phyloP scores from a whole-genome alignment of 495 filamentous ascomycete species.

The Apodospora peruviana region DNA sequence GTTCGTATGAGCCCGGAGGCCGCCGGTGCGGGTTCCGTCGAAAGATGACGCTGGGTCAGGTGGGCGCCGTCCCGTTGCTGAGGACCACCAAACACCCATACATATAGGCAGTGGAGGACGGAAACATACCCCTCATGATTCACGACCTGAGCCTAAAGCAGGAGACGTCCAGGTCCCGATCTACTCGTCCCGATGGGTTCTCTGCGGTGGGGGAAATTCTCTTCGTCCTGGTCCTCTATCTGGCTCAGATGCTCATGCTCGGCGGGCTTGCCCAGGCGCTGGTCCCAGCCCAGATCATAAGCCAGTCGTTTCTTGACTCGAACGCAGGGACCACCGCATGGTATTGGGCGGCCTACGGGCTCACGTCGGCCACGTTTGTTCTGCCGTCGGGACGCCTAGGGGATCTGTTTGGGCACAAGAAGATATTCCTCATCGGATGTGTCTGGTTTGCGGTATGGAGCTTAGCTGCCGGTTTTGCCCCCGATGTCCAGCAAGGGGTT shows the following conservation, averaged over 20 bases:
- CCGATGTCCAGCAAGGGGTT: constrained; percentile 9
- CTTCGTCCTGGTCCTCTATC: constrained; percentile 14
- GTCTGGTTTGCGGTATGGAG: constrained; percentile 61
- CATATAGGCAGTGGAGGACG: background rate
- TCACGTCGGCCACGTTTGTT: constrained; percentile 67
- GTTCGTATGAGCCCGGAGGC: background rate
- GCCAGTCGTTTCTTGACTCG: constrained; percentile 33
- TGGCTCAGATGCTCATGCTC: constrained; percentile 30
- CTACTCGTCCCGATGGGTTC: constrained; percentile 2
- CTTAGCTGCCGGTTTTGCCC: constrained; percentile 51
- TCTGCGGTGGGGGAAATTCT: constrained; percentile 7
- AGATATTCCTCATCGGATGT: constrained; percentile 59
- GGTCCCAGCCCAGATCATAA: constrained; percentile 38
- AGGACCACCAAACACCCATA: background rate
- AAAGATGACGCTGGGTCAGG: background rate
- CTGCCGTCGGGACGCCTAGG: constrained; percentile 61
- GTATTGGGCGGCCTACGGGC: constrained; percentile 49
- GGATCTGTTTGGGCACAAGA: constrained; percentile 61
- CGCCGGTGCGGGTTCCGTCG: background rate
- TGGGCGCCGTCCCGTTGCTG: background rate
- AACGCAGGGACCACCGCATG: constrained; percentile 42
- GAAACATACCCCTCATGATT: background rate
- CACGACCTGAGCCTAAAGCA: background rate
- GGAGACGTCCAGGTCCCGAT: background rate
- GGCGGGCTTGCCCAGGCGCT: constrained; percentile 33